Base-by-base conservation (phyloP, 1,284 basidiomycete species). In the Ceratobasidium sp. region DNA sequence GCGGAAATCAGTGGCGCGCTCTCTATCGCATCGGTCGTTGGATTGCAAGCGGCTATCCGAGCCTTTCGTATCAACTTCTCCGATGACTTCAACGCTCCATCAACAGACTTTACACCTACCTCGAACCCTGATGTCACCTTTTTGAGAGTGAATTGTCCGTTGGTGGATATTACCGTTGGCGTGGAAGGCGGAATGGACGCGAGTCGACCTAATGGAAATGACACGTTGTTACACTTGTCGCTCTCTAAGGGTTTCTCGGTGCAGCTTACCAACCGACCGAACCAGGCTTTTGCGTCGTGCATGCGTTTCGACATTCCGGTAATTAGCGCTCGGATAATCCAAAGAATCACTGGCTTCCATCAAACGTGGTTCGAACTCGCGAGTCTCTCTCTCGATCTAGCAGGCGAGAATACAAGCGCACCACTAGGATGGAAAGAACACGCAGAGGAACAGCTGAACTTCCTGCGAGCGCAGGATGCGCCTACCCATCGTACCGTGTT, bases 121-220 rank as follows among this genome's bases (percentile, higher is more conserved):
- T 77, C 86, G 1, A 90, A 91, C 78, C 92, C 92, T 14, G 95
- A 98, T 83, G 90, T 90, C n/a, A 93, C 90, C 0, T 92, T 94
- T 78, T 79, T 94, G 76, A 92, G 90, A 77, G 79, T 94, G 13
- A 81, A 84, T 0, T 39, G 92, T 14, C 84, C 84, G 43, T 80
- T 84, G 5, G 73, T 92, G 29, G 87, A 92, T 68, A 78, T 86
- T 0, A 89, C 88, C 0, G 27, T 76, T 16, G 76, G 74, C 8
- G 6, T 77, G 22, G 43, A 39, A n/a, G 41, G 14, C n/a, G 27
- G n/a, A 24, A 34, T 43, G 11, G 54, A 49, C 43, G 41, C 34
- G 13, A n/a, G 24, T 24, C 24, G 24, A 29, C n/a, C 41, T 5
- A 61, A 34, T 14, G 11, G 43, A 8, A 31, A 49, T n/a, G 68